A percentile compares a stretch with the other conserved stretches of the same genome.
These are phyloP conservation scores for Termitomyces titanicus DNA, from an alignment of 768 basidiomycete species.

Conservation along the genomic window DNA sequence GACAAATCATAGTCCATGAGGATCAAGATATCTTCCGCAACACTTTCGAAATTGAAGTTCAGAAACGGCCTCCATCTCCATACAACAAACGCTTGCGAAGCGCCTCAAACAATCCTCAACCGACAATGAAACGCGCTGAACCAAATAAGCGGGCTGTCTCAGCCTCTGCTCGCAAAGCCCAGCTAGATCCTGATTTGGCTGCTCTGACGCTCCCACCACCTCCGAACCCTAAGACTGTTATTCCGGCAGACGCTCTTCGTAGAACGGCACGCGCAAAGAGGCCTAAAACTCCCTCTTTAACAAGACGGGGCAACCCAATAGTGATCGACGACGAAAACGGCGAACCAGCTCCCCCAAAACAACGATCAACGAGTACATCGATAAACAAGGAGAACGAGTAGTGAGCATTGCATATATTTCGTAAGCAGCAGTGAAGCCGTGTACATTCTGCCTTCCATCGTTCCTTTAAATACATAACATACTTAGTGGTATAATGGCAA, in stretches of 20 bases:
- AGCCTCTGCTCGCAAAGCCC: neutral
- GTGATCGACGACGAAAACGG: conserved; percentile 1
- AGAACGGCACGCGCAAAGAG: neutral
- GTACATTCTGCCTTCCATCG: neutral
- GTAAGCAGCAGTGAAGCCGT: neutral
- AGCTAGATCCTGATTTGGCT: conserved; percentile 7
- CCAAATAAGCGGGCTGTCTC: conserved; percentile 5
- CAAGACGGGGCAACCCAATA: neutral
- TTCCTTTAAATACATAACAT: neutral
- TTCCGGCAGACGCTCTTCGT: neutral
- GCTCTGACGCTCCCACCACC: conserved; percentile 12
- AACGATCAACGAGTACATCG: conserved; percentile 1
- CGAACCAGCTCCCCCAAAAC: neutral
- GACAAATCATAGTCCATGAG: conserved; percentile 1
- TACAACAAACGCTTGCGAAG: conserved; percentile 13
- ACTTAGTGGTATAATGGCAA: neutral
- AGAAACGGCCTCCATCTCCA: conserved; percentile 9
- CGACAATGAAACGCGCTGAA: neutral
- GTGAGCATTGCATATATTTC: neutral
- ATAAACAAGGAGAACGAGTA: conserved; percentile 14
- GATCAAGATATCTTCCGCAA: conserved; percentile 10
- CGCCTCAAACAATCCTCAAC: conserved; percentile 8
- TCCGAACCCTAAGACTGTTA: conserved; percentile 1
- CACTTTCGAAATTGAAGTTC: conserved; percentile 8
- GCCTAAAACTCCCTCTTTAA: neutral